Base-by-base conservation (phyloP, 192 early-diverging fungal species). In the Backusella luteola region DNA sequence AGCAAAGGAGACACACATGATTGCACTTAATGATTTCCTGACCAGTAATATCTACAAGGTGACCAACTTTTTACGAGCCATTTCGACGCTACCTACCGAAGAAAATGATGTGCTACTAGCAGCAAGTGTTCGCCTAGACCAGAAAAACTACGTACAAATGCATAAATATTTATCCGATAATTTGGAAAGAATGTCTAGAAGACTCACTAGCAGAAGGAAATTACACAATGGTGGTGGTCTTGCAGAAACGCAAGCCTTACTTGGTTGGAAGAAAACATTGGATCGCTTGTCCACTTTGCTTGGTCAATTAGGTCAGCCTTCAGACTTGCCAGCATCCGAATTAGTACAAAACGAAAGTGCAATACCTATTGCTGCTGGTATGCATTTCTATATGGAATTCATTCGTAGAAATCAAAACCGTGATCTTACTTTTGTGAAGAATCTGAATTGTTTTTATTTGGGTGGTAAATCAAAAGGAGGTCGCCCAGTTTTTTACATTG, bases 1-100 rank as follows among this genome's bases (percentile, higher is more conserved):
- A 66, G 88, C 87, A 73, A 99, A 99, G 83, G 97, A 99, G 85
- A 89, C 90, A 5, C 98, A 93, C 79, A 98, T 99, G 97, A 90
- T 88, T 23, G 88, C 90, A 19, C 87, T 97, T 21, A 98, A 99
- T 84, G 90, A 92, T 42, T 94, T 98, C 66, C 84, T 99, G 77
- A 84, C 89, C 17, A 84, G 89, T 49, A 98, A 99, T 81, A 91
- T 93, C 44, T 86, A 87, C 53, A 88, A 89, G n/a, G 93, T 98
- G 3, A 91, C 90, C 67, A 81, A 80, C 41, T 99, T 97, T 78
- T 82, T 98, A 73, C 86, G 87, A 1, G 89, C 93, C 42, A 93
- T 97, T 42, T 93, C 94, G 4, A 85, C 79, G 53, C 39, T 84
- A 11, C 52, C 69, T 5, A 44, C 5, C 3, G 53, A 44, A 14